Evolutionary conservation across 164 flowering plant species (phyloP).

Genomic region (Pachysandra terminalis): DNA sequence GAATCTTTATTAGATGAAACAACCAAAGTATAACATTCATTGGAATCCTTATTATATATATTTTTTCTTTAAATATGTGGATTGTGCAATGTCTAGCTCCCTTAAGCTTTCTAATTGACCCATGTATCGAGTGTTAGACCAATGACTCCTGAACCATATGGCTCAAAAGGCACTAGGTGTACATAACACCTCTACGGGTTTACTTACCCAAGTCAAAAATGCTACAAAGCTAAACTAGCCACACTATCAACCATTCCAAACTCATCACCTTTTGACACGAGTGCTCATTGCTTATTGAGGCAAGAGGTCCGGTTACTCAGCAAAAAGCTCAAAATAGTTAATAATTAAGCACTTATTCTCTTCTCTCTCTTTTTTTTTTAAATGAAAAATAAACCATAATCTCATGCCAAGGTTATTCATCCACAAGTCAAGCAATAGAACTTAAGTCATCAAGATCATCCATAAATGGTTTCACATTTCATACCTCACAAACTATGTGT

Average conservation of each 20-base stretch:
- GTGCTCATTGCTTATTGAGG: background rate
- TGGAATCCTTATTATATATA: too few species aligned
- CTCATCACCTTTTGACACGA: constrained; percentile 1
- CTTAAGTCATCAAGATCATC: background rate
- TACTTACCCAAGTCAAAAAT: background rate
- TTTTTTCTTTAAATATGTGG: background rate
- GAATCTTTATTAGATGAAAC: background rate
- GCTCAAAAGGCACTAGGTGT: background rate
- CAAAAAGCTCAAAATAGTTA: background rate
- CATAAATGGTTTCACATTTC: background rate
- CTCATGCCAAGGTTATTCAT: background rate
- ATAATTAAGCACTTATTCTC: too few species aligned
- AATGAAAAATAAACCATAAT: background rate
- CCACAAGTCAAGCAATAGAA: background rate
- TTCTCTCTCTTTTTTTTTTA: too few species aligned
- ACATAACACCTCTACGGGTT: background rate
- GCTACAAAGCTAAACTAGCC: background rate
- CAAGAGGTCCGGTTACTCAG: background rate
- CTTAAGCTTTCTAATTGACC: background rate
- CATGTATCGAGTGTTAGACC: background rate
- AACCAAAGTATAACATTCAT: background rate
- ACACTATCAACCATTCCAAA: background rate
- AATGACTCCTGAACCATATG: background rate
- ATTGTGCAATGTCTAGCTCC: background rate
- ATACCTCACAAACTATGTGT: background rate